A percentile compares a stretch with the other conserved stretches of the same genome.
Conservation (phyloP, 1,284 basidiomycete genomes). For the Salmacisia buchloeana region DNA sequence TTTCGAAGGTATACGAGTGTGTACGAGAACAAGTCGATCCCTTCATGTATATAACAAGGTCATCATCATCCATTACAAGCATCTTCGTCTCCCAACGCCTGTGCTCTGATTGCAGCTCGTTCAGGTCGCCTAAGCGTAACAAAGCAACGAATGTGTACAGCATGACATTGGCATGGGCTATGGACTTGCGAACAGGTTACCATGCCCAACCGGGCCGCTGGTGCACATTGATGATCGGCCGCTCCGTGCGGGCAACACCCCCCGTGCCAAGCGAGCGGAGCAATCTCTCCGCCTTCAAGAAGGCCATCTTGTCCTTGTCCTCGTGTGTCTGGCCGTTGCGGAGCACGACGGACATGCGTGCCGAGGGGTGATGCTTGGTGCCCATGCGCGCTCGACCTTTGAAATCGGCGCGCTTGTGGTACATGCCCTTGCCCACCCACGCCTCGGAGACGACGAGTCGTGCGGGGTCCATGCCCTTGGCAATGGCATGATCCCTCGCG, state of each 20-base stretch:
- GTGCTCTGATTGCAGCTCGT: too few relatives aligned
- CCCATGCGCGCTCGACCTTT: constrained; percentile 79
- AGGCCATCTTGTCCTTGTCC: constrained; percentile 63
- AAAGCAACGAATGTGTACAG: too few relatives aligned
- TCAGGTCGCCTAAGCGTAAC: too few relatives aligned
- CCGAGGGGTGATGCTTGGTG: constrained; percentile 69
- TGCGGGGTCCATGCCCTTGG: constrained; percentile 70
- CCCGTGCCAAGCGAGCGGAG: constrained; percentile 69
- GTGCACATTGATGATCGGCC: constrained; percentile 36
- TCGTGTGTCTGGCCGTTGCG: constrained; percentile 75
- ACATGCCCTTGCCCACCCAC: constrained; percentile 83
- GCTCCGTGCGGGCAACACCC: constrained; percentile 34
- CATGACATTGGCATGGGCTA: neutral
- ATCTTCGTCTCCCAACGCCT: too few relatives aligned
- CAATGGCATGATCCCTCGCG: constrained; percentile 78
- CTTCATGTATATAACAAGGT: too few relatives aligned
- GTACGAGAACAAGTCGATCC: too few relatives aligned
- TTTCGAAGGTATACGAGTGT: too few relatives aligned
- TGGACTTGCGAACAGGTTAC: neutral
- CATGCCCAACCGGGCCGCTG: constrained; percentile 41
- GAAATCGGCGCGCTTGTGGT: constrained; percentile 64
- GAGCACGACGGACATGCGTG: constrained; percentile 72
- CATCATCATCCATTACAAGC: too few relatives aligned
- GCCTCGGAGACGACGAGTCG: constrained; percentile 80
- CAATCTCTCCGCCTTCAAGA: constrained; percentile 65